These are phyloP conservation scores for Fusarium hainanense DNA, from an alignment of 2,329 filamentous ascomycete genomes.

Conservation along the genomic window DNA sequence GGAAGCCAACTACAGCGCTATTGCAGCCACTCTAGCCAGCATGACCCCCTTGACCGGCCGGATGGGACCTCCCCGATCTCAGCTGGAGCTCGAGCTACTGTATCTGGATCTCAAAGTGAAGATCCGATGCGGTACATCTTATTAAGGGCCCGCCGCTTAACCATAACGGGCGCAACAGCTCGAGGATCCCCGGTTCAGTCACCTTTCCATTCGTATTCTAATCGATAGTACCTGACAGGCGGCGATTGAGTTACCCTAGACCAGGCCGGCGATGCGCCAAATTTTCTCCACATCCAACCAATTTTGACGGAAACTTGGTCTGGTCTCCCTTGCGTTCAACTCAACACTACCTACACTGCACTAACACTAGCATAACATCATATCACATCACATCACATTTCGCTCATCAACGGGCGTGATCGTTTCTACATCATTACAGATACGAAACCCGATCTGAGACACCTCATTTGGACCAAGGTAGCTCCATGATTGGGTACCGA, in stretches of 20 bases:
- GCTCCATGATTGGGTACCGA: slow-evolving; percentile 4
- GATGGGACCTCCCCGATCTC: slow-evolving; percentile 17
- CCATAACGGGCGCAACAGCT: slow-evolving; percentile 14
- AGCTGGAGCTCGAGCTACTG: slow-evolving; percentile 12
- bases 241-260: slow-evolving; percentile 35
- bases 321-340: slow-evolving; percentile 31
- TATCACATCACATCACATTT: slow-evolving; percentile 18
- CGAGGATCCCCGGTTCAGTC: slow-evolving; percentile 1
- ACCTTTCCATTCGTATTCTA: slow-evolving; percentile 14
- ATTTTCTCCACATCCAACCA: slow-evolving; percentile 31
- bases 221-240: slow-evolving; percentile 19
- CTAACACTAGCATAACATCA: slow-evolving; percentile 9
- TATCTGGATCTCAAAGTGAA: slow-evolving; percentile 14
- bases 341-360: slow-evolving; percentile 20
- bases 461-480: background rate
- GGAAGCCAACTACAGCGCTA: slow-evolving; percentile 9
- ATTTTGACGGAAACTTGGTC: slow-evolving; percentile 13
- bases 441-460: slow-evolving; percentile 3
- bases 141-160: slow-evolving; percentile 28
- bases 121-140: slow-evolving; percentile 36
- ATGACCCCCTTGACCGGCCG: slow-evolving; percentile 19
- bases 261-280: slow-evolving; percentile 9
- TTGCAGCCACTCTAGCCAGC: slow-evolving; percentile 23
- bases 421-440: slow-evolving; percentile 3
- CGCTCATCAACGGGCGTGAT: slow-evolving; percentile 14